phyloP scores from a whole-genome alignment of 805 yeast genomes.

The Saccharomycopsis microspora region DNA sequence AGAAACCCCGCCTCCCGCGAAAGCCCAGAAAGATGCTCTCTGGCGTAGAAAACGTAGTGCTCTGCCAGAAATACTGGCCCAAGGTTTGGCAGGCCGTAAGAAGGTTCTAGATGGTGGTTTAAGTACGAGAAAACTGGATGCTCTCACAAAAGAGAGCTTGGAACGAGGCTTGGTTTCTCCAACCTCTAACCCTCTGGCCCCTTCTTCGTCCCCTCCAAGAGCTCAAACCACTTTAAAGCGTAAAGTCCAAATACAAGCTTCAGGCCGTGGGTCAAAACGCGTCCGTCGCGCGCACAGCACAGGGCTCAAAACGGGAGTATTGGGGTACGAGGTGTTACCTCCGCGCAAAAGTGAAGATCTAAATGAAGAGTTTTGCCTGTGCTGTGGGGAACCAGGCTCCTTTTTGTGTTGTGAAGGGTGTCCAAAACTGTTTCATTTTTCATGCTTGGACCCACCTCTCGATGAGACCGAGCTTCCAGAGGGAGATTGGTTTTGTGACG shows the following conservation, averaged over 20 bases:
- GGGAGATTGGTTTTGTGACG: conserved; percentile 82
- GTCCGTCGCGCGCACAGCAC: too few relatives aligned
- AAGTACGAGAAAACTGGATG: neutral
- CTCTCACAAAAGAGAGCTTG: neutral
- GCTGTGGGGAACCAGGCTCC: conserved; percentile 83
- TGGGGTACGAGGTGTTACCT: too few relatives aligned
- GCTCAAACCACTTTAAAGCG: too few relatives aligned
- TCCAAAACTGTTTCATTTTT: conserved; percentile 84
- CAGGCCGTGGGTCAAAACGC: too few relatives aligned
- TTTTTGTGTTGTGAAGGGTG: conserved; percentile 92
- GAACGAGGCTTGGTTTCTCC: too few relatives aligned
- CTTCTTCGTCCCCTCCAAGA: too few relatives aligned
- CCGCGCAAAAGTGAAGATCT: conserved; percentile 7
- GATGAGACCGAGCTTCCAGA: conserved; percentile 69
- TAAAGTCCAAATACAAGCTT: too few relatives aligned
- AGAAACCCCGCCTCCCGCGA: conserved; percentile 10
- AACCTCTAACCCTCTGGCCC: neutral
- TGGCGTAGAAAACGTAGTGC: neutral
- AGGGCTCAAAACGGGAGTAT: too few relatives aligned
- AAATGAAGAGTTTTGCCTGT: conserved; percentile 85
- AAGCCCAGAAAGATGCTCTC: conserved; percentile 7
- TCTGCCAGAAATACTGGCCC: too few relatives aligned
- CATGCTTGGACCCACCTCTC: conserved; percentile 84
- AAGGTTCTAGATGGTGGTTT: neutral
- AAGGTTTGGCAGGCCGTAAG: neutral